phyloP scores from a whole-genome alignment of 345 rosid genomes.

The Excoecaria agallocha region DNA sequence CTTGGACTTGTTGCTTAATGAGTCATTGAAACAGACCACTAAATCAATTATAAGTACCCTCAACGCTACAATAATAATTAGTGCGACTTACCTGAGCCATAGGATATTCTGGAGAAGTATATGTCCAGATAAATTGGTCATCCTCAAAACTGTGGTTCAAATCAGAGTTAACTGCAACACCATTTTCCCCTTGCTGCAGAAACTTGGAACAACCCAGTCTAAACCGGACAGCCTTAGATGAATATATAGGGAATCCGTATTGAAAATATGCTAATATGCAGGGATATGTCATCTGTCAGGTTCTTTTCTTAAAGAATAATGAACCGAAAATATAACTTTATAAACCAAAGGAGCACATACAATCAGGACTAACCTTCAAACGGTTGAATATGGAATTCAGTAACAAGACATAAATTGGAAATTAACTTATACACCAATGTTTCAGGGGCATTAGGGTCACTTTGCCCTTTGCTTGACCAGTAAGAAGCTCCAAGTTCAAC shows the following conservation, averaged over 20 bases:
- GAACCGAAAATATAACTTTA: not conserved
- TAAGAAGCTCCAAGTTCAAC: constrained; percentile 58
- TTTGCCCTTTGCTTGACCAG: constrained; percentile 90
- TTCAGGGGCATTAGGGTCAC: constrained; percentile 65
- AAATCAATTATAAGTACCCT: not conserved
- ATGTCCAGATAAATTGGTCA: constrained; percentile 62
- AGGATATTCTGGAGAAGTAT: constrained; percentile 77
- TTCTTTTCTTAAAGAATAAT: not conserved
- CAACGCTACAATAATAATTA: not conserved
- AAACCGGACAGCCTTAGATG: constrained; percentile 69
- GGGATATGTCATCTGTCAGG: not conserved
- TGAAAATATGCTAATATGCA: constrained; percentile 69
- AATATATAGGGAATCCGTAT: constrained; percentile 67
- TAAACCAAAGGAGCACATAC: not conserved
- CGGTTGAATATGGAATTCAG: constrained; percentile 71
- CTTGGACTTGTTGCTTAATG: not conserved
- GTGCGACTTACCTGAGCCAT: constrained; percentile 66
- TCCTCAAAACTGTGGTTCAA: constrained; percentile 8
- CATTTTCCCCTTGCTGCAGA: constrained; percentile 1
- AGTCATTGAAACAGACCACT: not conserved
- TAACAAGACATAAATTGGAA: constrained; percentile 63
- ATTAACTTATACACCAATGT: constrained; percentile 62
- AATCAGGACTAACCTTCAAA: constrained; percentile 55
- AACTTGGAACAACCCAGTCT: constrained; percentile 74
- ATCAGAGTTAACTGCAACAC: constrained; percentile 14